Percentiles rank a stretch among this genome's conserved stretches.
These are phyloP conservation scores for Aureobasidium lini DNA, from an alignment of 2,329 filamentous ascomycete genomes.

Conservation along the genomic window DNA sequence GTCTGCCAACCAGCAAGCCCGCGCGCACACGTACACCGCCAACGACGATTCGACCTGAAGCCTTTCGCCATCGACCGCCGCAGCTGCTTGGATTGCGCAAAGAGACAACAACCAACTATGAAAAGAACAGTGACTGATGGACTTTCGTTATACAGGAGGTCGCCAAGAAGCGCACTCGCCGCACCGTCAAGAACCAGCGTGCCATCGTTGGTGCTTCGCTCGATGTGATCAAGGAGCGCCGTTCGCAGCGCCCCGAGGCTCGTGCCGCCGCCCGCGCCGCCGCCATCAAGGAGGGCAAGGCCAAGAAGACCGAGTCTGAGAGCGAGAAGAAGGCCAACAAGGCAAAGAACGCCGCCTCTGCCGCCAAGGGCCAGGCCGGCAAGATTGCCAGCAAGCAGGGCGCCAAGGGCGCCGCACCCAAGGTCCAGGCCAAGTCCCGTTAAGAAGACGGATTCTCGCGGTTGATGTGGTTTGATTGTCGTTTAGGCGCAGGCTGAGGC, in stretches of 20 bases:
- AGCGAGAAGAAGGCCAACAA: slow-evolving; percentile 98
- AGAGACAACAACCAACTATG: not conserved
- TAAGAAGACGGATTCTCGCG: slow-evolving; percentile 3
- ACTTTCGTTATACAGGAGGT: slow-evolving; percentile 65
- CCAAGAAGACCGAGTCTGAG: slow-evolving; percentile 85
- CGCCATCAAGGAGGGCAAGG: slow-evolving; percentile 97
- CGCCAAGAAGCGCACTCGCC: slow-evolving; percentile 98
- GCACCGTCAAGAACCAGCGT: slow-evolving; percentile 97
- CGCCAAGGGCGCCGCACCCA: slow-evolving; percentile 67
- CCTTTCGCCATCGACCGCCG: not conserved
- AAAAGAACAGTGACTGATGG: slow-evolving; percentile 12
- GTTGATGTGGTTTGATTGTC: slow-evolving; percentile 15
- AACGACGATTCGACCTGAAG: not conserved
- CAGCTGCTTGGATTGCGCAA: slow-evolving; percentile 10
- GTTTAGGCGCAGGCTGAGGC: slow-evolving; percentile 16
- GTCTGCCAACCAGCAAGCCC: not conserved
- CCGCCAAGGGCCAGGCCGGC: slow-evolving; percentile 67
- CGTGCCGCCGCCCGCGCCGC: slow-evolving; percentile 80
- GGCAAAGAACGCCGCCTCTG: slow-evolving; percentile 76
- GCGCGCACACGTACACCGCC: not conserved
- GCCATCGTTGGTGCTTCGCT: slow-evolving; percentile 98
- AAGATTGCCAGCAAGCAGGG: slow-evolving; percentile 95
- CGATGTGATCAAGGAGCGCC: slow-evolving; percentile 99
- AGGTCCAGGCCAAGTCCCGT: slow-evolving; percentile 14
- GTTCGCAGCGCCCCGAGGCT: slow-evolving; percentile 87